Base-by-base conservation (phyloP, 148 eudicot genomes). In the Limonium bicolor region DNA sequence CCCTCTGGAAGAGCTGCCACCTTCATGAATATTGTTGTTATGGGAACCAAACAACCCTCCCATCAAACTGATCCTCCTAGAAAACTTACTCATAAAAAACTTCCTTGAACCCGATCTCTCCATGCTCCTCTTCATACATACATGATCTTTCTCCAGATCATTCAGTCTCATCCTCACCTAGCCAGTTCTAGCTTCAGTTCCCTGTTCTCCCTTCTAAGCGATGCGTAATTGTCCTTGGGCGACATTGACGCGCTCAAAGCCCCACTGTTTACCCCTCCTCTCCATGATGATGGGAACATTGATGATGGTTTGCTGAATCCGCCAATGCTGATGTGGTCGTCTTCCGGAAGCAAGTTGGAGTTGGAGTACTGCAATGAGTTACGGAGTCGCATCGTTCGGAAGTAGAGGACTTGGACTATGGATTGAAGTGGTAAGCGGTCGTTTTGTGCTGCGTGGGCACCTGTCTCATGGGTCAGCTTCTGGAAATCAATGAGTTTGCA, bases 351-450 rank as follows among this genome's bases (percentile, higher is more conserved):
- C n/a, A n/a, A n/a, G n/a, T n/a, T n/a, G n/a, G n/a, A n/a, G 37
- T 70, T 56, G 11, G 92, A 72, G 49, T 68, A 65, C 25, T 55
- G 69, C 27, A 90, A 49, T n/a, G 93, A 65, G 41, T 75, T 84
- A 5, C 85, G 61, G 7, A 90, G 87, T 63, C 84, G 69, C 36
- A 80, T 17, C 66, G 84, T 95, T 61, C 84, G 93, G 2, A 63
- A 73, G 28, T 90, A 90, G 47, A 90, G 95, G 27, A 90, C 97
- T 58, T 90, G 97, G 31, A 90, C 93, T 16, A 84, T 77, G 20
- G 97, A 77, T 49, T 90, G 97, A 10, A 90, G 70, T 3, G 97
- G 95, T 33, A 90, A 87, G 45, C 97, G 84, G 56, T 90, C 97
- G 32, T 90, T 90, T 53, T 85, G 94, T 25, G 97, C 97, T 39